These are phyloP conservation scores for Pyricularia sp. DNA, from an alignment of 2,329 filamentous ascomycete genomes.

Conservation along the genomic window DNA sequence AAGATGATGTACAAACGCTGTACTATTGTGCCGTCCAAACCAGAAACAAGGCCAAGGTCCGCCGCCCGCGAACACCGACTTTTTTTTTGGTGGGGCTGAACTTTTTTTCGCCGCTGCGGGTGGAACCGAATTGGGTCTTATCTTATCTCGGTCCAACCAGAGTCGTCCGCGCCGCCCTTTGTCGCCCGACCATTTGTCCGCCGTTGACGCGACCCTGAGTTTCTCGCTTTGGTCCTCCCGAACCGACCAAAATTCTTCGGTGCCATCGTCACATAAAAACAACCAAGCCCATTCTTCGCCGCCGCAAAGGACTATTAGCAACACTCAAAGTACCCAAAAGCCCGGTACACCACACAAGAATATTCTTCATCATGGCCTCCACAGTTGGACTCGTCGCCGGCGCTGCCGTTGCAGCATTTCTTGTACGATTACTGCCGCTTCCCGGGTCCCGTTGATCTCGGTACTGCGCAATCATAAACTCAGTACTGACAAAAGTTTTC, in stretches of 20 bases:
- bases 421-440: conserved; percentile 29
- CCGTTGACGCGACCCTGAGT: not conserved
- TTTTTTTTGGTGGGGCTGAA: conserved; percentile 10
- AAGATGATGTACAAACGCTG: conserved; percentile 1
- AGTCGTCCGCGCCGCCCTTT: not conserved
- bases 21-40: not conserved
- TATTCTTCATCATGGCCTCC: conserved; percentile 40
- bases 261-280: not conserved
- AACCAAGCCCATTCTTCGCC: not conserved
- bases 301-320: not conserved
- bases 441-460: conserved; percentile 1
- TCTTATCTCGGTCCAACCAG: not conserved
- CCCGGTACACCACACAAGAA: not conserved
- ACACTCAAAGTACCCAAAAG: not conserved
- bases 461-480: not conserved
- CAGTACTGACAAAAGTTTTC: conserved; percentile 12
- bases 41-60: not conserved
- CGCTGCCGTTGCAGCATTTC: conserved; percentile 55
- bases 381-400: conserved; percentile 49
- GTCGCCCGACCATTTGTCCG: not conserved
- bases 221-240: not conserved
- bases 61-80: conserved; percentile 6
- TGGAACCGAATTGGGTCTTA: not conserved
- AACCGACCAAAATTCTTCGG: not conserved
- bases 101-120: not conserved